These are phyloP conservation scores for Parietaria judaica DNA, from an alignment of 306 rosid species.

Conservation along the genomic window DNA sequence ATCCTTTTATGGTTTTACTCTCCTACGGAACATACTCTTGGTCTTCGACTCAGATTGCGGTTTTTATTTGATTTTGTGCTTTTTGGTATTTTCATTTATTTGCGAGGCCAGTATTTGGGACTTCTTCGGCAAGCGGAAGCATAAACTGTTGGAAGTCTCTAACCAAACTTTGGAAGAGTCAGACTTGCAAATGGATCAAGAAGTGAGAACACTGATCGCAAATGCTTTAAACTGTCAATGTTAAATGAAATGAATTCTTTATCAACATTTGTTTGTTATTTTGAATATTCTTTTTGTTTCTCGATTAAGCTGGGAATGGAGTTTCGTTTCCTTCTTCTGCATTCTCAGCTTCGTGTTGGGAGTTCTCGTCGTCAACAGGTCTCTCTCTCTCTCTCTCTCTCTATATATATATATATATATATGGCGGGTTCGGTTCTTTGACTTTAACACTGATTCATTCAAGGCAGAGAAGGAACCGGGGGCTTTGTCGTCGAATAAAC, in stretches of 20 bases:
- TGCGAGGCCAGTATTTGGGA: slow-evolving; percentile 70
- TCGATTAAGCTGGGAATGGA: background rate
- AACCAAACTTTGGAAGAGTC: slow-evolving; percentile 72
- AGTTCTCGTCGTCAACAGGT: slow-evolving; percentile 50
- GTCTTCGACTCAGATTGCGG: too few species aligned
- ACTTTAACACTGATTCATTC: slow-evolving; percentile 23
- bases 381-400: slow-evolving; percentile 14
- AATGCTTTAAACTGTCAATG: background rate
- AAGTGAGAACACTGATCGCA: slow-evolving; percentile 51
- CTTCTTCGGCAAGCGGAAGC: slow-evolving; percentile 59
- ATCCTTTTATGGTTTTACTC: too few species aligned
- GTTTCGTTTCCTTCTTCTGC: slow-evolving; percentile 49
- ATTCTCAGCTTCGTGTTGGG: slow-evolving; percentile 55
- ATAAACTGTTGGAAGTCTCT: slow-evolving; percentile 25
- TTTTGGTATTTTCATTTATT: slow-evolving; percentile 12
- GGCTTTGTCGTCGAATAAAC: slow-evolving; percentile 21
- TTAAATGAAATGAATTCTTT: too few species aligned
- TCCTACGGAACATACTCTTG: too few species aligned
- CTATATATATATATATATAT: background rate
- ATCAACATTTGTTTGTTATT: too few species aligned
- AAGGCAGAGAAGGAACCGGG: slow-evolving; percentile 23
- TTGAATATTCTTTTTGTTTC: too few species aligned
- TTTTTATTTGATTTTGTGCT: slow-evolving; percentile 3
- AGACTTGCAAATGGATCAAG: slow-evolving; percentile 76
- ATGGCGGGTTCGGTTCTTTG: too few species aligned